phyloP scores from a whole-genome alignment of 2,329 filamentous ascomycete genomes.

The Fusarium succisae region DNA sequence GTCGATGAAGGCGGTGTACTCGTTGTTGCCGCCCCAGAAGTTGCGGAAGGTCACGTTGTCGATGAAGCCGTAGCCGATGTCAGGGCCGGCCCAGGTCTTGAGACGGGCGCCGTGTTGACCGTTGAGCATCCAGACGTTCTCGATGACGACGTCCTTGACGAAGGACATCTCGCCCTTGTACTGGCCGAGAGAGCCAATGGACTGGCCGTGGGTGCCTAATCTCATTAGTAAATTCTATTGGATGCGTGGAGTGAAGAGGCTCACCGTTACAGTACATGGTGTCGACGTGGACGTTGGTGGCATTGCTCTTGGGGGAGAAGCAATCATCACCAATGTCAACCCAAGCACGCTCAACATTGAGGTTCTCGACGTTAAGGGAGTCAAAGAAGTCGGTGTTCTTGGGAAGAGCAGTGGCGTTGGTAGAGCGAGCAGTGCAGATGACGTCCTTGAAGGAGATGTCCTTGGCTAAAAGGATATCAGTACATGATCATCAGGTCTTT shows the following conservation, averaged over 20 bases:
- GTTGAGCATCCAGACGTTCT: constrained; percentile 42
- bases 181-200: constrained; percentile 38
- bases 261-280: constrained; percentile 41
- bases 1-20: constrained; percentile 38
- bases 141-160: constrained; percentile 39
- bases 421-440: constrained; percentile 38
- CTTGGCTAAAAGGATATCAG: constrained; percentile 17
- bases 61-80: constrained; percentile 37
- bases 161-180: constrained; percentile 38
- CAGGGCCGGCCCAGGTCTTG: constrained; percentile 39
- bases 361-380: constrained; percentile 32
- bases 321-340: constrained; percentile 41
- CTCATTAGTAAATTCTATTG: accelerated
- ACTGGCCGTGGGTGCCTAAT: constrained; percentile 33
- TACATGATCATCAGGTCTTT: accelerated
- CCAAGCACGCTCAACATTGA: constrained; percentile 37
- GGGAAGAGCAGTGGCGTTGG: constrained; percentile 32
- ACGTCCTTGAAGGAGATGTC: constrained; percentile 38
- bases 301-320: constrained; percentile 41
- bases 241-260: not conserved
- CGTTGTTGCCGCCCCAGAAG: constrained; percentile 39
- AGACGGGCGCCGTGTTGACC: constrained; percentile 38
- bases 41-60: constrained; percentile 42
- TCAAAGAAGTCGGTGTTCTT: constrained; percentile 43
- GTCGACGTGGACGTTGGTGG: constrained; percentile 33